Base-by-base conservation (phyloP, 495 filamentous ascomycete genomes). In the Penicillium chermesinum region DNA sequence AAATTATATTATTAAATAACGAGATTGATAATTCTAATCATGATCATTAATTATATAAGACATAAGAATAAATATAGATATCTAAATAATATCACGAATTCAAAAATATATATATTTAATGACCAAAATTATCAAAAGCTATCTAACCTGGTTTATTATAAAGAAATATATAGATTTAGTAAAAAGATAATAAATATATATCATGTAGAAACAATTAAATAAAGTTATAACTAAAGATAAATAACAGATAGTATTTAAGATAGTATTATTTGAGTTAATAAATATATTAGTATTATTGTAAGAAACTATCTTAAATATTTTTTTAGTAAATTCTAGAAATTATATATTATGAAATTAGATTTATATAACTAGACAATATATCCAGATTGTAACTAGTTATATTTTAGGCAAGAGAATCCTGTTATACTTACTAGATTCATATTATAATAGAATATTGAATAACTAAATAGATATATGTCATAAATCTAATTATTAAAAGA, bases 181-280 rank as follows among this genome's bases (percentile, higher is more conserved):
- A n/a, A n/a, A n/a, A n/a, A n/a, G n/a, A n/a, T n/a, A n/a, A n/a
- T n/a, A n/a, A 45, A 37, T 63, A 41, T 61, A 49, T 38, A 46
- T 64, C 12, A 39, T 64, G 18, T 66, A 62, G 30, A 14, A 41
- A 53, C 19, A 44, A 46, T n/a, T n/a, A n/a, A n/a, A n/a, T n/a
- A n/a, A n/a, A n/a, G n/a, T n/a, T n/a, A n/a, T n/a, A n/a, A n/a
- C n/a, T n/a, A n/a, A n/a, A n/a, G n/a, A n/a, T n/a, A n/a, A 14
- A 37, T 12, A 7, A 33, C 7, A 7, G 7, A 7, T 13, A 7
- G 13, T 33, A 33, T 14, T 15, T 37, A 6, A 37, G n/a, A 37
- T 6, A 37, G n/a, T 37, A 6, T 6, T 14, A 5, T 37, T 14
- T 14, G n/a, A n/a, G n/a, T n/a, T n/a, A n/a, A n/a, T n/a, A n/a